Base-by-base conservation (phyloP, 495 filamentous ascomycete species). In the Aspergillus nidulans region DNA sequence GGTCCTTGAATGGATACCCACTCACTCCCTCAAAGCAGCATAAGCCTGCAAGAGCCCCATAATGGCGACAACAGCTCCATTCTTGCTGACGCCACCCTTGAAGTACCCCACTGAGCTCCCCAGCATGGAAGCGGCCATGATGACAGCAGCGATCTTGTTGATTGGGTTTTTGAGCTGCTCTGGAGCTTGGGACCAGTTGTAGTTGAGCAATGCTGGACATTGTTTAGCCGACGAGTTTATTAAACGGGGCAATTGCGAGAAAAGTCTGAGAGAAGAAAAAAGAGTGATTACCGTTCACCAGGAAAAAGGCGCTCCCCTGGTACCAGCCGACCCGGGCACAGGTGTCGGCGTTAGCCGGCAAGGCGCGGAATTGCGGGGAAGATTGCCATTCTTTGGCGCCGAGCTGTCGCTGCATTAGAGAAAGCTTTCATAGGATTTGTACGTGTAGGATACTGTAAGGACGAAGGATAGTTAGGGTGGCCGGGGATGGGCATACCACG, bases 241-340 rank as follows among this genome's bases (percentile, higher is more conserved):
- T 36, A 10, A 28, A 28, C 26, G n/a, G n/a, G n/a, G n/a, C n/a
- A 40, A 32, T 23, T 25, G 34, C 13, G 19, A 6, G 26, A 32
- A 47, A 18, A 47, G 8, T 12, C 6, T 52, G 18, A 23, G 19
- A 24, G n/a, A n/a, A 24, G 56, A 13, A 2, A 3, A 43, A 23
- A 7, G 40, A 24, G n/a, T 3, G 40, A 21, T 23, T 47, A 68
- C 65, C 68, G 8, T 57, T 67, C 23, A 70, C 51, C 23, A 70
- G 24, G 44, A 67, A 60, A 23, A 61, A 70, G 4, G 42, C 63
- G 50, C 66, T 67, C 15, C 68, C 68, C 56, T 70, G 68, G 42
- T 65, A 67, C 68, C 68, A 70, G 25, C 64, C 68, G 8, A 57
- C 64, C 3, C 51, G 64, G 34, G 60, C 63, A 48, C 66, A 65